Conservation (phyloP, 1,284 basidiomycete genomes). For the Melampsora americana region DNA sequence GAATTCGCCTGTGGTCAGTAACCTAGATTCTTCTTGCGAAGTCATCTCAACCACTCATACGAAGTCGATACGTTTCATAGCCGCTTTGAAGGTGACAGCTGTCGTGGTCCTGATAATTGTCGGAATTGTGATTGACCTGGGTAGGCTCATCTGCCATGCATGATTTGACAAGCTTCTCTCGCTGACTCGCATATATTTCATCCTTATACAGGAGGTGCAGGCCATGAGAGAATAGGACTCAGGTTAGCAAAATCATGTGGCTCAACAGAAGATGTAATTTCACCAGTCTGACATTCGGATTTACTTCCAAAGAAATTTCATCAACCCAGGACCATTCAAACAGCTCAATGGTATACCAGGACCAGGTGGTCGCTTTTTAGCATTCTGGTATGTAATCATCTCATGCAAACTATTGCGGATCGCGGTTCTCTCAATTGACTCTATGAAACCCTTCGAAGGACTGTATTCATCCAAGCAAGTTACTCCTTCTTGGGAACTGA, state of each 20-base stretch:
- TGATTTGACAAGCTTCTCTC: not conserved
- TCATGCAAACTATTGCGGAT: constrained; percentile 37
- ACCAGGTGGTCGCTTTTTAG: constrained; percentile 54
- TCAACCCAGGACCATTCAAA: constrained; percentile 63
- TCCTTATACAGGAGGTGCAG: constrained; percentile 63
- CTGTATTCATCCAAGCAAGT: constrained; percentile 67
- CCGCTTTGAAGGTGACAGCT: constrained; percentile 51
- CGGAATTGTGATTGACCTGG: constrained; percentile 68
- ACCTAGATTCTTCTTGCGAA: not conserved
- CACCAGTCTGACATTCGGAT: constrained; percentile 51
- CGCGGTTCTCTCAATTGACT: constrained; percentile 46
- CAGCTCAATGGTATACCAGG: constrained; percentile 53
- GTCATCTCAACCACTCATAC: not conserved
- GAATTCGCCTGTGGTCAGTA: constrained; percentile 42
- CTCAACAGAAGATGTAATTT: not conserved
- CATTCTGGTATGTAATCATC: constrained; percentile 52
- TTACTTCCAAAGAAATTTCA: constrained; percentile 69
- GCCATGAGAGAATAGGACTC: constrained; percentile 58
- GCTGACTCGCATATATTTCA: constrained; percentile 56
- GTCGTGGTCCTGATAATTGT: constrained; percentile 61
- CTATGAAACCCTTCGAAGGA: constrained; percentile 9
- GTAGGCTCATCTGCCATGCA: constrained; percentile 62
- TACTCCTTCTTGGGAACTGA: constrained; percentile 85
- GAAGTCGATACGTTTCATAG: not conserved
- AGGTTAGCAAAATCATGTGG: constrained; percentile 46